phyloP scores from a whole-genome alignment of 2,329 filamentous ascomycete genomes.

The Calonectria honghensis region DNA sequence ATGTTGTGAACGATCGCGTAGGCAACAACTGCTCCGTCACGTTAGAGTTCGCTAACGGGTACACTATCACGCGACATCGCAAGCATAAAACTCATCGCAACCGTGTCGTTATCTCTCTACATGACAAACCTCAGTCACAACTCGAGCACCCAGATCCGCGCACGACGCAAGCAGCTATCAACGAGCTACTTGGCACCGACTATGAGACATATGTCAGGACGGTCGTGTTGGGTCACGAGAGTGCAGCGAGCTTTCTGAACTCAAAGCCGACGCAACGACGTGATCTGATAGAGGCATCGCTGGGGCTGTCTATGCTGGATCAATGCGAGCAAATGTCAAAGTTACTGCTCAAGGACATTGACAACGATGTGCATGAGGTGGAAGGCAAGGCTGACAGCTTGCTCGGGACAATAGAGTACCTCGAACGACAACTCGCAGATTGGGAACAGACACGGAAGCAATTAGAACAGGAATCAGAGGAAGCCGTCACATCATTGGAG shows the following conservation, averaged over 20 bases:
- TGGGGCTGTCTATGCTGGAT: constrained; percentile 47
- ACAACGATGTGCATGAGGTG: background rate
- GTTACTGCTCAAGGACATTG: constrained; percentile 37
- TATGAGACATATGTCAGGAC: constrained; percentile 46
- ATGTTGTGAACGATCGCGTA: constrained; percentile 46
- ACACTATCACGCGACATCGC: constrained; percentile 44
- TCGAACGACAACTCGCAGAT: background rate
- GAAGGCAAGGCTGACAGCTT: background rate
- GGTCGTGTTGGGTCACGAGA: constrained; percentile 47
- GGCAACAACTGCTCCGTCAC: constrained; percentile 48
- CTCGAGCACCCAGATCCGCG: constrained; percentile 37
- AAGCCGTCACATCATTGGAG: constrained; percentile 24
- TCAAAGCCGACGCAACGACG: constrained; percentile 36
- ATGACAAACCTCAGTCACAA: constrained; percentile 40
- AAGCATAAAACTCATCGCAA: constrained; percentile 44
- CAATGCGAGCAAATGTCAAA: constrained; percentile 35
- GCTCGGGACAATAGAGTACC: background rate
- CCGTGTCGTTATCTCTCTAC: constrained; percentile 39
- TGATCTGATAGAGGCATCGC: constrained; percentile 45
- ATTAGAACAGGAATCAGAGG: constrained; percentile 13
- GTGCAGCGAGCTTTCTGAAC: constrained; percentile 47
- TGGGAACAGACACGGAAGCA: background rate
- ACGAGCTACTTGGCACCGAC: constrained; percentile 47
- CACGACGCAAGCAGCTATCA: constrained; percentile 44
- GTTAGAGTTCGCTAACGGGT: constrained; percentile 49